Evolutionary conservation across 2,329 filamentous ascomycete genomes (phyloP).

Genomic region (Cadophora gregata): DNA sequence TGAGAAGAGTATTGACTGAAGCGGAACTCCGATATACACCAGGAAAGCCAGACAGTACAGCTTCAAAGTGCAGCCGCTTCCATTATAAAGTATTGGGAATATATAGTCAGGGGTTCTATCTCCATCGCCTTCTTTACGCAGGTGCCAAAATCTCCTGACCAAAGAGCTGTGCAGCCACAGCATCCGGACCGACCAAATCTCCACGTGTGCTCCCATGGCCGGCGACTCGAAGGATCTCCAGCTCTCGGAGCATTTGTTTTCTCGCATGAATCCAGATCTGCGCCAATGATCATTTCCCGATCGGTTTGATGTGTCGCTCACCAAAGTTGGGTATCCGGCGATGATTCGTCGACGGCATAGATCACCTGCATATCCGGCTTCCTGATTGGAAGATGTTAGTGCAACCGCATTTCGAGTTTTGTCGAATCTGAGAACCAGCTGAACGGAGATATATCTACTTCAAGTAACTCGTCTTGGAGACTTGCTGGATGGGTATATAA

Average conservation of each 20-base stretch:
- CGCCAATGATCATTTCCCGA: background rate
- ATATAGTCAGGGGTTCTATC: background rate
- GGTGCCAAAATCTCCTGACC: background rate
- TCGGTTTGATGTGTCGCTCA: slow-evolving; percentile 5
- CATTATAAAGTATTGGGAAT: background rate
- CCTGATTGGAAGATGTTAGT: slow-evolving; percentile 5
- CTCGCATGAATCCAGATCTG: slow-evolving; percentile 8
- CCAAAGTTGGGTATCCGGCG: slow-evolving; percentile 1
- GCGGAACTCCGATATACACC: too few relatives aligned
- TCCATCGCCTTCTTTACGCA: background rate
- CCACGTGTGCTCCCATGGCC: background rate
- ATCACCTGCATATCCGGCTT: slow-evolving; percentile 11
- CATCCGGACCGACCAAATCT: slow-evolving; percentile 2
- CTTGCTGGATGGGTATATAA: background rate
- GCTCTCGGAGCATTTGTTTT: slow-evolving; percentile 5
- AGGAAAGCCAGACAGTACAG: background rate
- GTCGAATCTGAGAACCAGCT: background rate
- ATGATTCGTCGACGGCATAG: slow-evolving; percentile 3
- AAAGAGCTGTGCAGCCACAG: slow-evolving; percentile 6
- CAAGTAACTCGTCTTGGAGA: background rate
- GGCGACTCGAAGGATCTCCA: background rate
- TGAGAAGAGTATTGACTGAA: background rate
- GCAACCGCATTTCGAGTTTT: background rate
- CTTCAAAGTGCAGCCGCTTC: background rate
- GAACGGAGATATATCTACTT: slow-evolving; percentile 4